Conservation (phyloP, 2,329 filamentous ascomycete genomes). For the Didymellaceae sp. region DNA sequence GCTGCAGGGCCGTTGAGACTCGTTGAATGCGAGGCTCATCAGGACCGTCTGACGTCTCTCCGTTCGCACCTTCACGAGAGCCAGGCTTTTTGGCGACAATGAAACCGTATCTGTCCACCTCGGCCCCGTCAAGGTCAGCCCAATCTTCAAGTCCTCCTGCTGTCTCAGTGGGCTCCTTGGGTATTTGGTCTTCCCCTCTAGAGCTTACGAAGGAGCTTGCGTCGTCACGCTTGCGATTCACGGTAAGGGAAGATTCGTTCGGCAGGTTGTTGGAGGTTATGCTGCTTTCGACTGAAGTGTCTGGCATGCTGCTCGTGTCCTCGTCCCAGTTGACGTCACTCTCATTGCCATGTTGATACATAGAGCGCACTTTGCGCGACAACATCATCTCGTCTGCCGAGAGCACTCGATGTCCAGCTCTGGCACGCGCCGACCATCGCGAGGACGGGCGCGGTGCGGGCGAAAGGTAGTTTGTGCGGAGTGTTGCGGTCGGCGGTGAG, state of each 20-base stretch:
- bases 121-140: slow-evolving; percentile 63
- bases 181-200: slow-evolving; percentile 42
- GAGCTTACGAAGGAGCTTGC: slow-evolving; percentile 39
- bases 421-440: slow-evolving; percentile 44
- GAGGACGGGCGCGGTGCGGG: slow-evolving; percentile 47
- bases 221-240: slow-evolving; percentile 34
- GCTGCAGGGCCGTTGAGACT: slow-evolving; percentile 64
- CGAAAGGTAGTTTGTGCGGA: slow-evolving; percentile 33
- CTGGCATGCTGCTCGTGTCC: slow-evolving; percentile 24
- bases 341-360: slow-evolving; percentile 69
- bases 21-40: slow-evolving; percentile 57
- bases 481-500: slow-evolving; percentile 33
- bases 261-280: slow-evolving; percentile 29
- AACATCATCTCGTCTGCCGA: slow-evolving; percentile 70
- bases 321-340: slow-evolving; percentile 55
- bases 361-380: slow-evolving; percentile 67
- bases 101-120: slow-evolving; percentile 71
- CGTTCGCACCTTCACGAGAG: slow-evolving; percentile 40
- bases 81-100: slow-evolving; percentile 56
- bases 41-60: slow-evolving; percentile 37
- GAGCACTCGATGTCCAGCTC: slow-evolving; percentile 56
- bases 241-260: slow-evolving; percentile 38
- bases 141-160: slow-evolving; percentile 71
- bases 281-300: slow-evolving; percentile 30
- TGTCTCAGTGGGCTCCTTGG: slow-evolving; percentile 61